Evolutionary conservation across 352 stramenopile species (phyloP), one percentile per base, ranked within the genome.

Genomic region (Pythium utonaiense): DNA sequence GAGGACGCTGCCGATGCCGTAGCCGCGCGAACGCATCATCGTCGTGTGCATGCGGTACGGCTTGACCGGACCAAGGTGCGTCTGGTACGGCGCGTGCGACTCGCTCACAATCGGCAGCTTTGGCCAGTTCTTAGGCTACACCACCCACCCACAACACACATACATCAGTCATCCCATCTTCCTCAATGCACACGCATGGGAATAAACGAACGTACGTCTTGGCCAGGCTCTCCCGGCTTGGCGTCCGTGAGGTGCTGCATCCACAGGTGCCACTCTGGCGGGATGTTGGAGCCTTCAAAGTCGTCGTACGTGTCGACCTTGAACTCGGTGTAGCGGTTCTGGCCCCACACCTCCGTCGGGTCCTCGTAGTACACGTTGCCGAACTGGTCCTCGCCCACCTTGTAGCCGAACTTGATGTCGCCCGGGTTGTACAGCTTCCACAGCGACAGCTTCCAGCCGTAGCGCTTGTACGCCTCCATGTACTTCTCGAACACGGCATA

Each of bases 341-440:
- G 78, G 45, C 80, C 71, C 58, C 77, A 74, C 12, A 93, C 17
- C 47, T 93, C 86, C 3, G 75, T 89, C 40, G 80, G 80, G 65
- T 95, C 86, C 40, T 95, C 86, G 66, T 87, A 95, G 78, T 93
- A 95, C 73, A 89, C 85, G 73, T 89, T 88, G 44, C 86, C 86
- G 62, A 93, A 91, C 70, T 89, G 70, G 64, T 95, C 86, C 55
- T 88, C 62, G 38, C 86, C 86, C 24, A 95, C 83, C 36, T 80
- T 73, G 52, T 88, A 83, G 17, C 86, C 86, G 64, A 95, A 95
- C 70, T 95, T 95, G 67, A 95, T 82, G 61, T 95, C 86, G 14
- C 82, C 82, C 2, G 82, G 78, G 69, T 92, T 92, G 70, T 92
- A 95, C n/a, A 95, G 78, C 66, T 93, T 91, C 86, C 86, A 95